Conservation (phyloP, 2,329 filamentous ascomycete species). For the Endoconidiophora laricicola region DNA sequence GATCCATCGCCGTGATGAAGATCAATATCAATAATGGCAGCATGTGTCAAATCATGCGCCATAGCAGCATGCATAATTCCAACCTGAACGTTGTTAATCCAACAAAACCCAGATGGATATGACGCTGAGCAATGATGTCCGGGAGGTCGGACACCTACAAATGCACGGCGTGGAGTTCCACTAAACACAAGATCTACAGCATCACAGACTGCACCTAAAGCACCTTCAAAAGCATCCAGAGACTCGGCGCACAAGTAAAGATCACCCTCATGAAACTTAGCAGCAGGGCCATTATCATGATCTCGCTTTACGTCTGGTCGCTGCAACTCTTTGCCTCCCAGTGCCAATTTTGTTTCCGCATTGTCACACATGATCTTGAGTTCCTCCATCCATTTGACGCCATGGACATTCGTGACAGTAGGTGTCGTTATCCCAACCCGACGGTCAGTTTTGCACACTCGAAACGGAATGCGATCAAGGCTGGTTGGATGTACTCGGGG, state of each 20-base stretch:
- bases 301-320: slow-evolving; percentile 46
- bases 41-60: slow-evolving; percentile 75
- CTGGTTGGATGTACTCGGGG: slow-evolving; percentile 39
- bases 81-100: slow-evolving; percentile 96
- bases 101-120: slow-evolving; percentile 90
- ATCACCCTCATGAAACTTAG: slow-evolving; percentile 67
- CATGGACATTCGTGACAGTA: slow-evolving; percentile 81
- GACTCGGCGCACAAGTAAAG: slow-evolving; percentile 83
- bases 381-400: slow-evolving; percentile 84
- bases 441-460: slow-evolving; percentile 65
- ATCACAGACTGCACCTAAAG: slow-evolving; percentile 82
- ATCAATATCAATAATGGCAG: slow-evolving; percentile 84
- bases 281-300: slow-evolving; percentile 25
- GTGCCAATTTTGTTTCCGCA: slow-evolving; percentile 61
- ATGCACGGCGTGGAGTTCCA: slow-evolving; percentile 52
- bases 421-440: slow-evolving; percentile 53
- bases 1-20: slow-evolving; percentile 92
- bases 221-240: slow-evolving; percentile 72
- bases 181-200: slow-evolving; percentile 73
- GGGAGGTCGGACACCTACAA: slow-evolving; percentile 82
- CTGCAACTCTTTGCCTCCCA: slow-evolving; percentile 61
- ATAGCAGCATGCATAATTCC: slow-evolving; percentile 84
- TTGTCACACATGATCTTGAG: slow-evolving; percentile 68
- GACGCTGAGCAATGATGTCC: slow-evolving; percentile 89
- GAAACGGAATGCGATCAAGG: slow-evolving; percentile 54